Conservation (phyloP, 805 yeast species). For the Candida krabiensis region DNA sequence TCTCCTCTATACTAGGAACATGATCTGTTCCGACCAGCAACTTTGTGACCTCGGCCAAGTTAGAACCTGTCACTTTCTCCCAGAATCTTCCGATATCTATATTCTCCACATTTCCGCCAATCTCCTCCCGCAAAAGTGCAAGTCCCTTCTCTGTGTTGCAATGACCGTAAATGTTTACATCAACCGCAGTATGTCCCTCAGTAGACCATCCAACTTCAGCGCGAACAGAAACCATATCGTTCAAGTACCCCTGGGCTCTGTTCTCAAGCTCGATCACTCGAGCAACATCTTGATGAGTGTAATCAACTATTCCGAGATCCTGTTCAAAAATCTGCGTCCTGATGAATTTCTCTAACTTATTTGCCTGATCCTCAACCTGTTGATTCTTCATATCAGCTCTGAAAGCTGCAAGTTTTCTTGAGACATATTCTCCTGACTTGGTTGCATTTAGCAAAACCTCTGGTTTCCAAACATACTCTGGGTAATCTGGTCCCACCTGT, state of each 20-base stretch:
- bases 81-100: slow-evolving; percentile 78
- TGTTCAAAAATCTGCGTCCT: slow-evolving; percentile 52
- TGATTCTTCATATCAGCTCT: slow-evolving; percentile 6
- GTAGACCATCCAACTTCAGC: slow-evolving; percentile 97
- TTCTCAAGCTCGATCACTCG: slow-evolving; percentile 36
- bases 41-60: slow-evolving; percentile 49
- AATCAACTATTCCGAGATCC: slow-evolving; percentile 68
- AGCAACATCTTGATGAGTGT: slow-evolving; percentile 52
- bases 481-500: slow-evolving; percentile 67
- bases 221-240: slow-evolving; percentile 72
- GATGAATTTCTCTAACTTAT: slow-evolving; percentile 45
- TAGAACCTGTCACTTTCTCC: slow-evolving; percentile 51
- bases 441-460: slow-evolving; percentile 66
- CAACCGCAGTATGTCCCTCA: slow-evolving; percentile 95
- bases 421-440: slow-evolving; percentile 76
- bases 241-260: slow-evolving; percentile 48
- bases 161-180: slow-evolving; percentile 86
- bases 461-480: slow-evolving; percentile 89
- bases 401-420: slow-evolving; percentile 40
- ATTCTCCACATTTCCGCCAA: slow-evolving; percentile 84
- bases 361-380: slow-evolving; percentile 9
- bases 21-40: slow-evolving; percentile 51
- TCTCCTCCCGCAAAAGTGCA: slow-evolving; percentile 39
- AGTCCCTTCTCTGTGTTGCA: slow-evolving; percentile 54
- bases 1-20: slow-evolving; percentile 30